Base-by-base conservation (phyloP, 2,329 filamentous ascomycete species). In the Ceratocystis cubensis region DNA sequence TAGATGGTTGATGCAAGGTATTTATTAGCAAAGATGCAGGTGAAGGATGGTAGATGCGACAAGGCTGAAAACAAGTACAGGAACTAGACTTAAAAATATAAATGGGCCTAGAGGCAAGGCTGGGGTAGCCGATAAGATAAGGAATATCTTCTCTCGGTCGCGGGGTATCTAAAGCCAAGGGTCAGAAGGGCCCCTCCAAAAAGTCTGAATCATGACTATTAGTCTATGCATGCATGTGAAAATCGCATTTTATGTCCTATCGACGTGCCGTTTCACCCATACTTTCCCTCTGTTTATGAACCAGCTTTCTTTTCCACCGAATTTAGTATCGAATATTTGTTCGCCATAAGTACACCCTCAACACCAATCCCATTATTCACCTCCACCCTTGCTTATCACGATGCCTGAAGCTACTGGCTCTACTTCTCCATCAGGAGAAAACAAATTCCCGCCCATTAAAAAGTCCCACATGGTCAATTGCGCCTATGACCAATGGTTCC, bases 401-500 rank as follows among this genome's bases (percentile, higher is more conserved):
- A 68, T 68, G 67, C 64, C 67, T 33, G 61, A 61, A 62, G 63
- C 66, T 25, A 64, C 44, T 17, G 33, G 37, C 5, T 41, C 61
- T 28, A 20, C 61, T n/a, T 4, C 45, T 37, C 17, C 61, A 44
- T 44, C n/a, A 8, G 56, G 64, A 90, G 64, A 65, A 17, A 33
- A 61, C 20, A 84, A 84, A 22, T 97, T 99, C 73, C 89, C 91
- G 22, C 90, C 91, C 0, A 83, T 96, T 67, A 91, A 86, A 41
- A 88, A 87, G 73, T 84, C 88, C 61, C 93, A 99, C 73, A 95
- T 99, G 69, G 79, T 96, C 65, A 88, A 96, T 76, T 99, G 93
- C 77, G 95, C 94, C 53, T 96, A 95, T 75, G 89, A 96, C 74
- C 84, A 82, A 68, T 99, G 94, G 94, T 90, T 96, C 72, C 85